phyloP scores from a whole-genome alignment of 2,329 filamentous ascomycete species.

The Calonectria leucothoes region DNA sequence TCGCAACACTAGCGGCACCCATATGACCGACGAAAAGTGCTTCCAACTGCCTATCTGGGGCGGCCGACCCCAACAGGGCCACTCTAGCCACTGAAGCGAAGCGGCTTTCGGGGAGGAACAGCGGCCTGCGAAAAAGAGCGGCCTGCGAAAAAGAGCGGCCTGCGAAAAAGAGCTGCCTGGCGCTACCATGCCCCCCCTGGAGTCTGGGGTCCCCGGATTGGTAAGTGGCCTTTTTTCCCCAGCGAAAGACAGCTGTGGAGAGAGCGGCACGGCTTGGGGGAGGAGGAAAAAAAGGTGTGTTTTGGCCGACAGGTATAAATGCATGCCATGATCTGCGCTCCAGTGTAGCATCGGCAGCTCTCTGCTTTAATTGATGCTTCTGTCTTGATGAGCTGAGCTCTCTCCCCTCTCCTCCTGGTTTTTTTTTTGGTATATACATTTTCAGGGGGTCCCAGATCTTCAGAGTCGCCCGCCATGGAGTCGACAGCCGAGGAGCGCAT shows the following conservation, averaged over 20 bases:
- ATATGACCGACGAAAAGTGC: slow-evolving; percentile 16
- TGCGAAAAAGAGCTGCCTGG: background rate
- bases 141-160: background rate
- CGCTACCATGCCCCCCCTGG: no score
- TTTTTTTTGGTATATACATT: background rate
- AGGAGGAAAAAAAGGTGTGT: background rate
- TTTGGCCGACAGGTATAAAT: slow-evolving; percentile 9
- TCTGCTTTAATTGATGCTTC: background rate
- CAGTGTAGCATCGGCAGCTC: background rate
- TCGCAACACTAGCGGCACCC: slow-evolving; percentile 4
- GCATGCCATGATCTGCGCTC: slow-evolving; percentile 8
- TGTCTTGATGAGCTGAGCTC: background rate
- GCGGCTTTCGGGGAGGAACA: background rate
- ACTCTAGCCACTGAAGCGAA: slow-evolving; percentile 23
- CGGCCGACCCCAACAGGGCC: background rate
- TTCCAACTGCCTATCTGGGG: slow-evolving; percentile 28
- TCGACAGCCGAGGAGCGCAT: slow-evolving; percentile 27
- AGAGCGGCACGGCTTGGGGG: background rate
- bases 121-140: background rate
- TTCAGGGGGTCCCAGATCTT: background rate
- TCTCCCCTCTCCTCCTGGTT: background rate
- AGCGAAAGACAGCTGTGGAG: slow-evolving; percentile 11
- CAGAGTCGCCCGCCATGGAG: slow-evolving; percentile 24
- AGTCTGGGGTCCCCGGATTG: slow-evolving; percentile 40
- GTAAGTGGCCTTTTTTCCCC: slow-evolving; percentile 11